Evolutionary conservation across 1,284 basidiomycete species (phyloP).

Genomic region (Ceratobasidium sp.): DNA sequence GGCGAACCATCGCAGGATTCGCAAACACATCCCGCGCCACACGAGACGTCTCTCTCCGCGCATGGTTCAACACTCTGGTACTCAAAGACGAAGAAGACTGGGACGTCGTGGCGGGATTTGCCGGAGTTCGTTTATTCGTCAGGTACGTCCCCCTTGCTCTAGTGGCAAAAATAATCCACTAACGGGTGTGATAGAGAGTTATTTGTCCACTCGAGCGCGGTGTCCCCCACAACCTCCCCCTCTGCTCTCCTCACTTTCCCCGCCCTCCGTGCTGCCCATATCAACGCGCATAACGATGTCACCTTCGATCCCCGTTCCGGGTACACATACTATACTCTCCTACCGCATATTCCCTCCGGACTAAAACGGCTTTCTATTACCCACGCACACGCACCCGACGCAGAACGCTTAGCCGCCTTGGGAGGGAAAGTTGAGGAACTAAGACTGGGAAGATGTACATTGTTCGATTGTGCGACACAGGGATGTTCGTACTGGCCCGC

Average conservation of each 20-base stretch:
- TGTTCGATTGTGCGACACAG: conserved; percentile 39
- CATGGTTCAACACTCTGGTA: conserved; percentile 27
- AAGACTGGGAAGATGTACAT: conserved; percentile 26
- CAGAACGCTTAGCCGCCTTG: conserved; percentile 15
- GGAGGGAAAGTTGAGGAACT: conserved; percentile 18
- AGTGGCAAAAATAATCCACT: background rate
- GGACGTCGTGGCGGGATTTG: background rate
- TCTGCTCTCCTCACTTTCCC: conserved; percentile 27
- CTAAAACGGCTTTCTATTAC: conserved; percentile 38
- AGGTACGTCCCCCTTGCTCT: conserved; percentile 3
- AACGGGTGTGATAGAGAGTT: conserved; percentile 14
- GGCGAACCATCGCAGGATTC: conserved; percentile 26
- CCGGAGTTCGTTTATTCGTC: conserved; percentile 19
- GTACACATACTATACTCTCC: conserved; percentile 39
- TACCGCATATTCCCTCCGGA: conserved; percentile 6
- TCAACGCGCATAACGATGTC: conserved; percentile 42
- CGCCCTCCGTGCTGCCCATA: conserved; percentile 29
- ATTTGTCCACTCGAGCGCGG: conserved; percentile 15
- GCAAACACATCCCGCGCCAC: conserved; percentile 34
- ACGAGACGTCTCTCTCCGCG: conserved; percentile 25
- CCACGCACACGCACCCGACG: conserved; percentile 37
- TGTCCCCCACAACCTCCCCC: conserved; percentile 12
- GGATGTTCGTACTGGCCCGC: conserved; percentile 43
- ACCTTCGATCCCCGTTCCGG: conserved; percentile 25
- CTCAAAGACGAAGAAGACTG: conserved; percentile 36